Base-by-base conservation (phyloP, 192 early-diverging fungal genomes). In the Rhizoclosmatium sp. region DNA sequence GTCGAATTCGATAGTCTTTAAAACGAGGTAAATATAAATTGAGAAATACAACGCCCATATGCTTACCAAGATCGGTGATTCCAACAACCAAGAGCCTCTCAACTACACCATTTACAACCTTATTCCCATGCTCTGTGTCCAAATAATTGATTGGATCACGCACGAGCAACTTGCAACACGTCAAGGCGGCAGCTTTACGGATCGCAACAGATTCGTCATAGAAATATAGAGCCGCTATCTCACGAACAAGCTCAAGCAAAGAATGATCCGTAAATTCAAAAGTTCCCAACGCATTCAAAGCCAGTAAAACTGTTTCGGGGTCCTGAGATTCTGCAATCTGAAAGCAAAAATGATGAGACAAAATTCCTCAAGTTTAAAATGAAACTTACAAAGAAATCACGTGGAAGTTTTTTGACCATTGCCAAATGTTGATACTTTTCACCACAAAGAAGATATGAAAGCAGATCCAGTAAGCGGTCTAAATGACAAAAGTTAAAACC, bases 381-480 rank as follows among this genome's bases (percentile, higher is more conserved):
- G 62, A 76, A 16, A 76, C 65, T 62, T 3, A 79, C 71, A 44
- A 75, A 73, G 66, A 69, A 76, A 40, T 84, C 81, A 10, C 60
- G 78, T 77, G 47, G 89, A 83, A 56, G 91, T 87, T 65, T 90
- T 44, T 76, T 76, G 7, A 89, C 62, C 91, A 76, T 31, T 14
- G 75, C 86, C 21, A 89, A 78, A 45, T 88, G 85, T 82, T 86
- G 89, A 72, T 92, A 96, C 23, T 91, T 85, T 81, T 93, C 89
- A 31, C 90, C 88, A 46, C 91, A 89, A 47, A 96, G 71, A 48
- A 91, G 92, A 44, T 93, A 81, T 2, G 95, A 95, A 5, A 96
- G 82, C 78, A 93, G 88, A 58, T 95, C 92, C 41, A 96, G 84
- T 48, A 95, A 83, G 2, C 92, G 88, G 42, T 93, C 92, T 92